These are phyloP conservation scores for Trypanosomatidae sp. DNA, from an alignment of 208 protist genomes.

Conservation along the genomic window DNA sequence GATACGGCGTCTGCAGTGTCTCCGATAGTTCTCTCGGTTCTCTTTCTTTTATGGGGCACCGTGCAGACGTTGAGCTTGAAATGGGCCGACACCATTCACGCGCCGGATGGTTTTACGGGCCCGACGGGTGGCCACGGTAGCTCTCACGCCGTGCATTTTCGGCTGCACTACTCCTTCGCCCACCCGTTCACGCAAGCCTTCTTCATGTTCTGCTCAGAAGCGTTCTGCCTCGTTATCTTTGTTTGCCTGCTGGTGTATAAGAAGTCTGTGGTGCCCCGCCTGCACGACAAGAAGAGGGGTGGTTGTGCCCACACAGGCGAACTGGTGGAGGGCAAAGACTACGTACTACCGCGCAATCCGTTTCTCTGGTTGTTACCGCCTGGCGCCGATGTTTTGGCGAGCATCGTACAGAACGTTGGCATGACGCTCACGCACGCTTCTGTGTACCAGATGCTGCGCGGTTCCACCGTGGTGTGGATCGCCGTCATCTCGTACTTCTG, in stretches of 20 bases:
- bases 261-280: conserved; percentile 15
- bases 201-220: conserved; percentile 84
- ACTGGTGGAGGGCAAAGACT: conserved; percentile 35
- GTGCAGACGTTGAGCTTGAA: conserved; percentile 61
- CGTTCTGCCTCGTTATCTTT: conserved; percentile 64
- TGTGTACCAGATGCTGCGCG: conserved; percentile 94
- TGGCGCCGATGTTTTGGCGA: conserved; percentile 81
- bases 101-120: conserved; percentile 30
- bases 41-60: conserved; percentile 61
- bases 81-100: conserved; percentile 44
- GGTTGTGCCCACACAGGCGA: not conserved
- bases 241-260: conserved; percentile 29
- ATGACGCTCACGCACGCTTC: conserved; percentile 87
- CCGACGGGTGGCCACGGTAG: not conserved
- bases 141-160: conserved; percentile 8
- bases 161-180: conserved; percentile 53
- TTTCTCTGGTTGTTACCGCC: conserved; percentile 62
- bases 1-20: not conserved
- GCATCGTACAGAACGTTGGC: conserved; percentile 86
- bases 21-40: conserved; percentile 19
- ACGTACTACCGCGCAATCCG: conserved; percentile 50
- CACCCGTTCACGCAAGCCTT: conserved; percentile 83
- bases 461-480: conserved; percentile 88
- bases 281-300: not conserved
- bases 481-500: conserved; percentile 84